phyloP scores from a whole-genome alignment of 2,329 filamentous ascomycete species.

The Endocalyx cinctus region DNA sequence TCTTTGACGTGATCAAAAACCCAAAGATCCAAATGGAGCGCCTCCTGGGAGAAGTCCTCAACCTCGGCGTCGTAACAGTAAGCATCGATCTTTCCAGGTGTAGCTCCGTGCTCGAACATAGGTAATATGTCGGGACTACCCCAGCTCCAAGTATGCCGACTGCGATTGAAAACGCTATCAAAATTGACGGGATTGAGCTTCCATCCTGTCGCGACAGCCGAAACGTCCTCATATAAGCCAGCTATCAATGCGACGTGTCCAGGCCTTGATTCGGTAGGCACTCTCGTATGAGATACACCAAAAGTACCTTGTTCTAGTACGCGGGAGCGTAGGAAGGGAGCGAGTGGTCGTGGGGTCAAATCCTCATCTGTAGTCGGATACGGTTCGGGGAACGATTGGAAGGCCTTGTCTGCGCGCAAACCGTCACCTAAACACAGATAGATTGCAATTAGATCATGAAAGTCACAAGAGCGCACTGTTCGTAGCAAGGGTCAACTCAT shows the following conservation, averaged over 20 bases:
- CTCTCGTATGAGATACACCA: constrained; percentile 92
- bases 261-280: constrained; percentile 92
- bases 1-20: constrained; percentile 92
- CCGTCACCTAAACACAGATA: constrained; percentile 90
- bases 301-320: constrained; percentile 90
- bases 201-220: constrained; percentile 95
- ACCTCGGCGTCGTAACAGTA: constrained; percentile 77
- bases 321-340: constrained; percentile 85
- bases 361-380: constrained; percentile 63
- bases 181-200: constrained; percentile 98
- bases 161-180: constrained; percentile 97
- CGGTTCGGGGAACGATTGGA: constrained; percentile 87
- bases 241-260: constrained; percentile 97
- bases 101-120: constrained; percentile 95
- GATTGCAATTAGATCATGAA: too few species aligned
- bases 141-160: constrained; percentile 98
- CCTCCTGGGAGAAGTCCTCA: constrained; percentile 86
- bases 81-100: constrained; percentile 81
- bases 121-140: constrained; percentile 94
- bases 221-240: constrained; percentile 95
- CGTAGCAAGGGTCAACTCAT: constrained; percentile 23
- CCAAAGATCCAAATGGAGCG: constrained; percentile 80
- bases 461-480: too few species aligned
- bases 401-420: constrained; percentile 93
- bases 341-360: constrained; percentile 71